Conservation (phyloP, 352 stramenopile genomes). For the Globisporangium takayamanum region DNA sequence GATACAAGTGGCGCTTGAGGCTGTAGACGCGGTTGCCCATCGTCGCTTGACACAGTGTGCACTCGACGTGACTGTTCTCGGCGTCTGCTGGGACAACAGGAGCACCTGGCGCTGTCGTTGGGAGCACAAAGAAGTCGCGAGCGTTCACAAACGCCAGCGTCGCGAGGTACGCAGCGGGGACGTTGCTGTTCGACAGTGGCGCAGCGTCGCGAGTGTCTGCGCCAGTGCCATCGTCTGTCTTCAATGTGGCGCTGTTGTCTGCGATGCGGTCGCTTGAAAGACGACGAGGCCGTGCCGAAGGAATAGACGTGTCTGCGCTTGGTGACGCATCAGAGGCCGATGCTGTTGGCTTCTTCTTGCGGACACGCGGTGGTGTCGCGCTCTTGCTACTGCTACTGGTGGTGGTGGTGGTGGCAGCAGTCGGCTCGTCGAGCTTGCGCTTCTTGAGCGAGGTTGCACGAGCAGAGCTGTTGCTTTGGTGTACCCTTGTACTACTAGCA, state of each 20-base stretch:
- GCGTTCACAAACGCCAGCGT: conserved; percentile 39
- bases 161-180: conserved; percentile 32
- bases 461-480: not conserved
- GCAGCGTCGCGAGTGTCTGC: not conserved
- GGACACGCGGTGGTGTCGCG: too few species aligned
- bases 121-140: conserved; percentile 38
- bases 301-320: not conserved
- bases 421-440: conserved; percentile 2
- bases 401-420: too few species aligned
- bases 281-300: too few species aligned
- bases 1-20: conserved; percentile 42
- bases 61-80: conserved; percentile 29
- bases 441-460: not conserved
- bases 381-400: not conserved
- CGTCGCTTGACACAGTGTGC: conserved; percentile 37
- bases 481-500: not conserved
- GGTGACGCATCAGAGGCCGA: too few species aligned
- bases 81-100: not conserved
- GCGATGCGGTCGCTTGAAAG: not conserved
- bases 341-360: too few species aligned
- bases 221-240: too few species aligned
- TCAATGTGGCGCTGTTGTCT: not conserved
- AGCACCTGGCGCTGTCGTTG: not conserved
- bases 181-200: conserved; percentile 16
- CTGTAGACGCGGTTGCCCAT: conserved; percentile 42